Evolutionary conservation across 805 yeast species (phyloP).

Genomic region (Ogataea polymorpha): DNA sequence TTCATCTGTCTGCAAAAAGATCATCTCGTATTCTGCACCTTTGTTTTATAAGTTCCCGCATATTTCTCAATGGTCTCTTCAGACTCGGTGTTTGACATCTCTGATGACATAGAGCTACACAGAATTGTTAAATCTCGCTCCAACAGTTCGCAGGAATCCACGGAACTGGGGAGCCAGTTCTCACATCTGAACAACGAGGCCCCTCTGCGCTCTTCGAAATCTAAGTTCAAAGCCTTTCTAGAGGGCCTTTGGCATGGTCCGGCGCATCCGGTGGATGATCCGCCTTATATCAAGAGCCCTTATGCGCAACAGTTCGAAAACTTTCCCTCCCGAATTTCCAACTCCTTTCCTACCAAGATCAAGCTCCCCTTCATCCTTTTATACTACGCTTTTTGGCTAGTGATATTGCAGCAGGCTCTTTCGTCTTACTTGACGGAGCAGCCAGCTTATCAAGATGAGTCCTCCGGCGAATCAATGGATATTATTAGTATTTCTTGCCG

Average conservation of each 20-base stretch:
- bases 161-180: slow-evolving; percentile 3
- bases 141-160: slow-evolving; percentile 6
- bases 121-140: slow-evolving; percentile 4
- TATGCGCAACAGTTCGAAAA: slow-evolving; percentile 36
- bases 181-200: slow-evolving; percentile 2
- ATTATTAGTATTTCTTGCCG: slow-evolving; percentile 50
- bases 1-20: background rate
- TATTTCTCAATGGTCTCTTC: slow-evolving; percentile 1
- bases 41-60: background rate
- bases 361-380: slow-evolving; percentile 32
- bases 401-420: slow-evolving; percentile 36
- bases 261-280: slow-evolving; percentile 40
- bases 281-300: slow-evolving; percentile 38
- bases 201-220: background rate
- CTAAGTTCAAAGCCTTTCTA: slow-evolving; percentile 10
- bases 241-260: slow-evolving; percentile 57
- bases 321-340: slow-evolving; percentile 39
- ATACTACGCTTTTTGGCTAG: slow-evolving; percentile 48
- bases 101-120: slow-evolving; percentile 8
- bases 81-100: slow-evolving; percentile 1
- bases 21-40: slow-evolving; percentile 1
- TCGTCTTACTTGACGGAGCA: slow-evolving; percentile 45
- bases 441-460: slow-evolving; percentile 32
- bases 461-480: slow-evolving; percentile 13
- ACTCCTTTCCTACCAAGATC: slow-evolving; percentile 26